Conservation (phyloP, 345 rosid species). For the Syzygium aqueum region DNA sequence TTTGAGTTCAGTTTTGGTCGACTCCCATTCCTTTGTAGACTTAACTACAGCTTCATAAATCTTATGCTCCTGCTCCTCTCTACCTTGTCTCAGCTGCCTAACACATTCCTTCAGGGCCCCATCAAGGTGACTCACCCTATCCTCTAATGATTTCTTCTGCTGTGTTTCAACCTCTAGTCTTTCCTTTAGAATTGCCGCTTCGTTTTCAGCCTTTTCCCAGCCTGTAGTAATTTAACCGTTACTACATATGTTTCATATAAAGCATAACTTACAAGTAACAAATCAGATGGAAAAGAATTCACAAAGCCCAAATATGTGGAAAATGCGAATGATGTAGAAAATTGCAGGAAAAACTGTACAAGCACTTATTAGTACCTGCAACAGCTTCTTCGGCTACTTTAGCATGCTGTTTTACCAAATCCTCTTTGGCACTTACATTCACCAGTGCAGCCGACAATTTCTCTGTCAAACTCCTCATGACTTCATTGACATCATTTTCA, state of each 20-base stretch:
- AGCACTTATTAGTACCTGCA: constrained; percentile 47
- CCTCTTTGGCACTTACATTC: constrained; percentile 80
- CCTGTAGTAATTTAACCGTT: constrained; percentile 25
- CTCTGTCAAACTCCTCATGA: constrained; percentile 43
- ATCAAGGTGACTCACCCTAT: constrained; percentile 73
- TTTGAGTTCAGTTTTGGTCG: constrained; percentile 41
- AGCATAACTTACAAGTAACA: not conserved
- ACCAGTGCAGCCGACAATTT: constrained; percentile 79
- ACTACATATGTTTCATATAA: not conserved
- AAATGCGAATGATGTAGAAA: not conserved
- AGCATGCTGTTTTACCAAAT: constrained; percentile 77
- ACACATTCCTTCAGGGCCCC: constrained; percentile 95
- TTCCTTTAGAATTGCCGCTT: constrained; percentile 42
- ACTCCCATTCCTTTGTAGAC: constrained; percentile 42
- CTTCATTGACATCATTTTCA: constrained; percentile 40
- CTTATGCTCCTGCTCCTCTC: constrained; percentile 69
- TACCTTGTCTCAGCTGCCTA: constrained; percentile 79
- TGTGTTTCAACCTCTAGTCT: constrained; percentile 47
- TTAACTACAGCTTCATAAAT: constrained; percentile 45
- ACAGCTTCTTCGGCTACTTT: constrained; percentile 99
- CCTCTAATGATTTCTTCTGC: constrained; percentile 48
- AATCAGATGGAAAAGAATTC: not conserved
- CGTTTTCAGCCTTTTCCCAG: constrained; percentile 94
- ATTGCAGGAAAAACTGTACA: not conserved
- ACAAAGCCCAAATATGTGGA: not conserved